Percentiles rank a stretch among this genome's conserved stretches.
Evolutionary conservation across 345 rosid species (phyloP).

Genomic region (Camelina neglecta): DNA sequence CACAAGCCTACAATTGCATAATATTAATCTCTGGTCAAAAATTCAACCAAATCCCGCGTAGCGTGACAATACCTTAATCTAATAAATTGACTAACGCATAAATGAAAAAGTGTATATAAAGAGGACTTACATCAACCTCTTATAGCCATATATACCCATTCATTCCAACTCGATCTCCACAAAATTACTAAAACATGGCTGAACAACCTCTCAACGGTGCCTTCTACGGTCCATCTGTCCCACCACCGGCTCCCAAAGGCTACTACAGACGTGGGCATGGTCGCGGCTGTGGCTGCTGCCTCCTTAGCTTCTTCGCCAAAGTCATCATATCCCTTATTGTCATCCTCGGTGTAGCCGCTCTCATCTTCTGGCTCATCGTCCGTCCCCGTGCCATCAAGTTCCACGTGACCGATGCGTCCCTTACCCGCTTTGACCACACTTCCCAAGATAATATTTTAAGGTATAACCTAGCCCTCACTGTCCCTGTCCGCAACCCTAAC

Average conservation of each 20-base stretch:
- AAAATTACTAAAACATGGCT: conserved; percentile 34
- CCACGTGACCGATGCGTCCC: conserved; percentile 54
- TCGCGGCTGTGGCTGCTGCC: conserved; percentile 67
- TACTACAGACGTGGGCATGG: conserved; percentile 58
- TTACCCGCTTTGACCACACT: conserved; percentile 57
- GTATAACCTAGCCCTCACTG: conserved; percentile 52
- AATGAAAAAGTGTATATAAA: conserved; percentile 26
- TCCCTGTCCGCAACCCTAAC: conserved; percentile 71
- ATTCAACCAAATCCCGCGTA: conserved; percentile 35
- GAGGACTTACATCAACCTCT: conserved; percentile 25
- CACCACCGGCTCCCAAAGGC: conserved; percentile 50
- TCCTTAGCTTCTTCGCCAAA: conserved; percentile 55
- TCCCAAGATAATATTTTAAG: conserved; percentile 43
- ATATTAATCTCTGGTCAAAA: conserved; percentile 38
- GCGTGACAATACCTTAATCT: conserved; percentile 28
- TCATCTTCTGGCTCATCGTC: conserved; percentile 66
- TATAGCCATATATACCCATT: conserved; percentile 10
- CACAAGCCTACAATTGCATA: conserved; percentile 40
- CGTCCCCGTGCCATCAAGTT: conserved; percentile 63
- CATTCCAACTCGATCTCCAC: conserved; percentile 27
- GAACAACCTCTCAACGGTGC: conserved; percentile 68
- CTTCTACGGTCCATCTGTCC: conserved; percentile 73
- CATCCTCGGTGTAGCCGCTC: conserved; percentile 52
- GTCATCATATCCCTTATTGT: conserved; percentile 48
- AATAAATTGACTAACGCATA: conserved; percentile 36